Evolutionary conservation across 1,284 basidiomycete species (phyloP), one percentile per base, ranked within the genome.

Genomic region (Fomitiporia mediterranea): DNA sequence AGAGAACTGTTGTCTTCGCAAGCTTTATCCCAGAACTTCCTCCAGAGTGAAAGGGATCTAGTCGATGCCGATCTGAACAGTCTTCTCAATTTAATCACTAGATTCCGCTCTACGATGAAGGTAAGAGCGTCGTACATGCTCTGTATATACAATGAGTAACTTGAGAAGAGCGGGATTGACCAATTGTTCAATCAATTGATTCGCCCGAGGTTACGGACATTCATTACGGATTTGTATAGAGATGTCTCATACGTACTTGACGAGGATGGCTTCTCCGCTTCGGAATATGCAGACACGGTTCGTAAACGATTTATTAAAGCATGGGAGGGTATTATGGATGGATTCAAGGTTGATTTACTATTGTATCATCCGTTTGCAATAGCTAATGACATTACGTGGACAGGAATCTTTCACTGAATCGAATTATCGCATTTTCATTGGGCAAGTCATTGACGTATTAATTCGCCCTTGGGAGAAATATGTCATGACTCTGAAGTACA

Each of bases 401-500:
- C 63, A 94, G 90, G 89, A 91, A 56, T 74, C 82, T 0, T 88
- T 98, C 65, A 94, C 91, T 0, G 90, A 96, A 58, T 76, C 74
- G 54, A 99, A 98, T 69, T 97, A 89, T 68, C 85, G 91, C 15
- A 67, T 85, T 13, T 87, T 98, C 70, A 94, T 97, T 65, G 81
- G 81, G 1, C 79, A 95, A 54, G 84, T 86, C 0, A 78, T 99
- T 11, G 94, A 97, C 66, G 82, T 89, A 1, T 74, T 99, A 25
- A 83, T 96, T 15, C 79, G 90, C 39, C 94, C 94, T 34, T 98
- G 95, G 94, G 97, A 99, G 72, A 92, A 89, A 68, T 82, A 87
- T 65, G 76, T 95, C 21, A 74, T 88, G 65, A 78, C 82, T 2
- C 80, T 97, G 69, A 86, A 83, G 66, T 98, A 92, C 67, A 91